phyloP scores from a whole-genome alignment of 164 flowering plant species.

The Chimonanthus praecox region DNA sequence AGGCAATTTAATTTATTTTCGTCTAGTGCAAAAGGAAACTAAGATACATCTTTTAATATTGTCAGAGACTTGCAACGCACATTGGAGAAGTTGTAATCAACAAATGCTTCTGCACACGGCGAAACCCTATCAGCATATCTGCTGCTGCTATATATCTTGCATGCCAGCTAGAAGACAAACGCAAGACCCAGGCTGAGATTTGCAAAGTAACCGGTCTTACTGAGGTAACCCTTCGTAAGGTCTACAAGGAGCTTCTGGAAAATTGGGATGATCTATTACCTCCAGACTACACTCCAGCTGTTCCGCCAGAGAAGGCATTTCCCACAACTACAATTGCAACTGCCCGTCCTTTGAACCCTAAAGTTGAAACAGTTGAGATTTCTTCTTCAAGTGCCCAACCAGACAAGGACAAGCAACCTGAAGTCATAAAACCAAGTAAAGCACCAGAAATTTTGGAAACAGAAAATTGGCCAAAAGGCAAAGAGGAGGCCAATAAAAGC shows the following conservation, averaged over 20 bases:
- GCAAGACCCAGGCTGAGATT: slow-evolving; percentile 98
- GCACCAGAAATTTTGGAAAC: slow-evolving; percentile 26
- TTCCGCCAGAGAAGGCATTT: slow-evolving; percentile 97
- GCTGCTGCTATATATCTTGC: slow-evolving; percentile 98
- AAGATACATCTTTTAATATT: neutral
- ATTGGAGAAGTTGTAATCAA: slow-evolving; percentile 98
- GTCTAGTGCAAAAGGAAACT: neutral
- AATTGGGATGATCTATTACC: slow-evolving; percentile 97
- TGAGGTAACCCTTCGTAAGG: slow-evolving; percentile 94
- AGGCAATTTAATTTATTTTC: neutral
- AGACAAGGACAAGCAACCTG: slow-evolving; percentile 45
- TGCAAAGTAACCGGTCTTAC: slow-evolving; percentile 98
- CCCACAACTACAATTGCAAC: slow-evolving; percentile 78
- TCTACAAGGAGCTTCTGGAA: slow-evolving; percentile 89
- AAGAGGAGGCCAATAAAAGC: slow-evolving; percentile 33
- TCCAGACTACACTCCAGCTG: slow-evolving; percentile 87
- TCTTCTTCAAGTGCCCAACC: slow-evolving; percentile 12
- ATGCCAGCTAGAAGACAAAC: slow-evolving; percentile 89
- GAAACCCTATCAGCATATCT: slow-evolving; percentile 97
- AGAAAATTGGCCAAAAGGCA: slow-evolving; percentile 23
- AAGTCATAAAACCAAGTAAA: slow-evolving; percentile 30
- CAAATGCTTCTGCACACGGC: slow-evolving; percentile 97
- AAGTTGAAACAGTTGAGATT: slow-evolving; percentile 39
- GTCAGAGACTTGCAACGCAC: slow-evolving; percentile 93
- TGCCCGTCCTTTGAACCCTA: slow-evolving; percentile 49